Base-by-base conservation (phyloP, 106 monocot genomes). In the Allium sativum region DNA sequence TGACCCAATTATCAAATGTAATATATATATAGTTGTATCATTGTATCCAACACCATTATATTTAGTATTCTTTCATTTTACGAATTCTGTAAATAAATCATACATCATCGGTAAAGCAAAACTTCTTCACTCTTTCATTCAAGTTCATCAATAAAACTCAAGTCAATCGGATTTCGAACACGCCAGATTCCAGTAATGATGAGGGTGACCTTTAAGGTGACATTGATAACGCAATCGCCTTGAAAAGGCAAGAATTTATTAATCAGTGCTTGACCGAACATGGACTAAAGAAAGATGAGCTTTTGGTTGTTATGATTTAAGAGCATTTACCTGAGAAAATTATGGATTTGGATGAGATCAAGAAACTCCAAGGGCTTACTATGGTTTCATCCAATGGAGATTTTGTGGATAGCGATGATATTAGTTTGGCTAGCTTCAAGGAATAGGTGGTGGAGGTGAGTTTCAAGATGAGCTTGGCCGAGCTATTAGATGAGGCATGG, bases 401-500 rank as follows among this genome's bases (percentile, higher is more conserved):
- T 57, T 45, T 19, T 7, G 16, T 44, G 19, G 81, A 82, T 42
- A 74, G 90, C 18, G 87, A 91, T 77, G 51, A 91, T 42, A 80
- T 73, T 50, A 69, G 53, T 50, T 68, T 85, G 12, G 78, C 81
- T 42, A 78, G 58, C 18, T 68, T 74, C 0, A 67, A 47, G 7
- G 62, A 55, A 4, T 74, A 68, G 18, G 78, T 96, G 18, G 14
- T 78, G 67, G 84, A 87, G 41, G 91, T 87, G 21, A 70, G 72
- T 62, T 91, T 87, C 68, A 71, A 59, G 9, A 85, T 91, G 87
- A 90, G 79, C 4, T 75, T 95, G 13, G 87, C 81, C 0, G 90
- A 95, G 73, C 84, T 95, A 8, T 75, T 95, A 46, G 95, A 95
- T 42, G 90, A 95, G 63, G 90, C 90, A 65, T 57, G 77, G 52